A percentile compares a stretch with the other conserved stretches of the same genome.
Evolutionary conservation across 768 basidiomycete genomes (phyloP).

Genomic region (Kwoniella dendrophila): DNA sequence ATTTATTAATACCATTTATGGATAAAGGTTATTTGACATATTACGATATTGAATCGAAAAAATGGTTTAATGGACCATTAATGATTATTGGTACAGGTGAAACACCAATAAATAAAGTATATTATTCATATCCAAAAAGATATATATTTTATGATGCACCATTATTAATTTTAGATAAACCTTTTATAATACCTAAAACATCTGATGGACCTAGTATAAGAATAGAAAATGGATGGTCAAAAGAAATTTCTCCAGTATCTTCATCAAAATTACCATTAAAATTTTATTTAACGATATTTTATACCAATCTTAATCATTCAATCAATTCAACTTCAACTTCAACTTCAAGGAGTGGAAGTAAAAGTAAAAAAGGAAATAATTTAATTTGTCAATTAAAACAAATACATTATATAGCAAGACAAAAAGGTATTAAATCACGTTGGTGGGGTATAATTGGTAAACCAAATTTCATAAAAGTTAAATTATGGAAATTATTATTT

Average conservation of each 20-base stretch:
- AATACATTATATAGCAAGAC: constrained; percentile 6
- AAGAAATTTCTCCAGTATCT: constrained; percentile 34
- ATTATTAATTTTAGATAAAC: constrained; percentile 12
- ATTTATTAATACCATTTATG: constrained; percentile 31
- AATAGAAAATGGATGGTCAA: constrained; percentile 25
- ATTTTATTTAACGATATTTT: constrained; percentile 11
- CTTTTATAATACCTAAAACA: constrained; percentile 16
- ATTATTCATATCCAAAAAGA: constrained; percentile 15
- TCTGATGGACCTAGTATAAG: constrained; percentile 12
- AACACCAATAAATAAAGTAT: constrained; percentile 31
- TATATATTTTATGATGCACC: constrained; percentile 43
- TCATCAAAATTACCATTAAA: constrained; percentile 27
- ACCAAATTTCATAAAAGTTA: constrained; percentile 17
- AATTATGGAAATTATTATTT: constrained; percentile 16
- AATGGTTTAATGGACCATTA: constrained; percentile 32
- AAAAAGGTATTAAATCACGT: constrained; percentile 25
- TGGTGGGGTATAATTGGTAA: constrained; percentile 30
- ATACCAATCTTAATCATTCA: neutral
- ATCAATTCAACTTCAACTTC: too few species aligned
- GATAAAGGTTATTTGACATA: constrained; percentile 32
- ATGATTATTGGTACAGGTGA: constrained; percentile 39
- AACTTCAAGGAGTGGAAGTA: neutral
- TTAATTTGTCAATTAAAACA: constrained; percentile 4
- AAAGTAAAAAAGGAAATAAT: neutral
- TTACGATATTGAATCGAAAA: constrained; percentile 18